Evolutionary conservation across 169 alveolate species (phyloP).

Genomic region (Eimeria sp.): DNA sequence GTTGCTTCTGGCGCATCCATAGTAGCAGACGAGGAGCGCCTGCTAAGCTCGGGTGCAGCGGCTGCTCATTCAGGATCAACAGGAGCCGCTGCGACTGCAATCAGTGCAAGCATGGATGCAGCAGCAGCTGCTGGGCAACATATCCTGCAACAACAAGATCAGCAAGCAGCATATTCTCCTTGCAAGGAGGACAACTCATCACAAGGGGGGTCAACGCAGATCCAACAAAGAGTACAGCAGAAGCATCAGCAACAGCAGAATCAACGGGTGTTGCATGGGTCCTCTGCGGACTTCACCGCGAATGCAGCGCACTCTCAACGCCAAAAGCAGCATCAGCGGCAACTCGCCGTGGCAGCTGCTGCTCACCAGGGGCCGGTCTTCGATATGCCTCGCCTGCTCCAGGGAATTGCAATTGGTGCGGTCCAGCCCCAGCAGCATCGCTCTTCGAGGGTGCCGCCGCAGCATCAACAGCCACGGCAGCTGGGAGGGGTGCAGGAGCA

Average conservation of each 20-base stretch:
- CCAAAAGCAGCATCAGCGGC: constrained; percentile 19
- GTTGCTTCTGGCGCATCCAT: constrained; percentile 1
- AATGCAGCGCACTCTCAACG: neutral
- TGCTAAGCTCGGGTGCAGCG: neutral
- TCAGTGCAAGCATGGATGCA: neutral
- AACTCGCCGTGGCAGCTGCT: constrained; percentile 45
- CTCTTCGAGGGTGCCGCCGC: neutral
- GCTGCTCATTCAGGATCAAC: constrained; percentile 18
- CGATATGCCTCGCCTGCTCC: constrained; percentile 63
- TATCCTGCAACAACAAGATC: neutral
- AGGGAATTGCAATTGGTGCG: constrained; percentile 36
- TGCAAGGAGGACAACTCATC: neutral
- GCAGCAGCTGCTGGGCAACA: neutral
- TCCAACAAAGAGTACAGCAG: constrained; percentile 3
- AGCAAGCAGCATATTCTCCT: neutral
- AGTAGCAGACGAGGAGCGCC: constrained; percentile 24
- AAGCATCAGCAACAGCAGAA: constrained; percentile 58
- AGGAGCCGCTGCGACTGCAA: constrained; percentile 25
- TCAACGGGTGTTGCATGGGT: neutral
- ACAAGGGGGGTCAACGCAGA: neutral
- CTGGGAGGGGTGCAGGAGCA: constrained; percentile 57
- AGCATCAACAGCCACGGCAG: constrained; percentile 35
- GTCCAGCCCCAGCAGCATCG: constrained; percentile 25
- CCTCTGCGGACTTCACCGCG: neutral
- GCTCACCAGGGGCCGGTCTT: constrained; percentile 58